Base-by-base conservation (phyloP, 495 filamentous ascomycete genomes). In the Penicillium coffeae region DNA sequence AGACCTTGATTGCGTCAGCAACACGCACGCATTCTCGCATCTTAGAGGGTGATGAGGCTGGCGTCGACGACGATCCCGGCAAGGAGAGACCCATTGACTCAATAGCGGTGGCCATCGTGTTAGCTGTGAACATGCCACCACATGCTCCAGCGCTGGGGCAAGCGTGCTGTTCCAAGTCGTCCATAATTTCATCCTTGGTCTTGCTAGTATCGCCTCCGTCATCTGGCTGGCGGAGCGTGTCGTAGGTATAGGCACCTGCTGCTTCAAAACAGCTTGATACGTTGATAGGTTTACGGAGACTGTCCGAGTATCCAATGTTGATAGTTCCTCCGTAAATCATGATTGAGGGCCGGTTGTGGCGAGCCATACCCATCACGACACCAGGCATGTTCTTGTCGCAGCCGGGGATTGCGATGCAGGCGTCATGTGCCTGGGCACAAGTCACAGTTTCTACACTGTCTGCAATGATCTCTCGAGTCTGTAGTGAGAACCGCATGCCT, bases 351-450 rank as follows among this genome's bases (percentile, higher is more conserved):
- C 92, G 82, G 70, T 98, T 96, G 68, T 96, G 90, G 34, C 93
- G 80, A 10, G 90, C 89, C 66, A 89, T 86, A 37, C 79, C 85
- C 83, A 89, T 88, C n/a, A 89, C 70, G 30, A 75, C 77, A 50
- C 93, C 93, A 1, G 93, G 93, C 93, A 98, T 98, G 58, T 98
- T 98, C 76, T 98, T 98, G 68, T 98, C 93, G 61, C 93, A 98
- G 8, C 93, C 93, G 1, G 93, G 90, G 52, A 98, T 92, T 19
- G 88, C 82, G 57, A 98, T 91, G 62, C 90, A 94, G 45, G 93
- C 93, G 55, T 98, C 93, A 64, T 98, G 90, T 44, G 82, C 85
- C 64, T 89, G 85, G 6, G 86, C 86, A 56, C 88, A 93, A 1
- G 90, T 95, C 3, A 94, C 87, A 1, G 88, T 90, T 66, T 98